phyloP scores from a whole-genome alignment of 2,329 filamentous ascomycete genomes.

The Xylariaceae sp. region DNA sequence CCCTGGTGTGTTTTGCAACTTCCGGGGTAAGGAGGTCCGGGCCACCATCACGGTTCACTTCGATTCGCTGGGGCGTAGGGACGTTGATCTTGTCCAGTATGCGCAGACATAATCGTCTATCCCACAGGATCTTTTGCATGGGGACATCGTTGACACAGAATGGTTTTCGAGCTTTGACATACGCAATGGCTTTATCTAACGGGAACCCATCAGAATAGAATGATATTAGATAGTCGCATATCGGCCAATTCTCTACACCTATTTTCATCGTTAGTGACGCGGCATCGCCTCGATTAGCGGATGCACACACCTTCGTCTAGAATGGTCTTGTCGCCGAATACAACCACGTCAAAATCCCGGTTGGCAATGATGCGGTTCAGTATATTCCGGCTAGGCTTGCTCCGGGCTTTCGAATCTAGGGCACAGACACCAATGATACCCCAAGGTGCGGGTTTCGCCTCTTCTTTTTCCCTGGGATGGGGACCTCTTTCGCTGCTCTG shows the following conservation, averaged over 20 bases:
- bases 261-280: slow-evolving; percentile 25
- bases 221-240: slow-evolving; percentile 84
- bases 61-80: slow-evolving; percentile 80
- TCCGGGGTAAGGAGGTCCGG: slow-evolving; percentile 74
- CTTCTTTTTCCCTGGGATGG: slow-evolving; percentile 54
- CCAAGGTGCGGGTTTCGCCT: slow-evolving; percentile 55
- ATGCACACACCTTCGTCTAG: slow-evolving; percentile 69
- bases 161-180: slow-evolving; percentile 86
- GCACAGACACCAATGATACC: slow-evolving; percentile 89
- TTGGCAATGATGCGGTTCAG: slow-evolving; percentile 86
- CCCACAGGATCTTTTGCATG: slow-evolving; percentile 97
- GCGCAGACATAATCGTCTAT: slow-evolving; percentile 81
- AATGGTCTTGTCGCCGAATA: slow-evolving; percentile 98
- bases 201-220: slow-evolving; percentile 99
- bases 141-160: slow-evolving; percentile 97
- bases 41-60: slow-evolving; percentile 90
- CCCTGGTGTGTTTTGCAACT: slow-evolving; percentile 72
- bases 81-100: slow-evolving; percentile 88
- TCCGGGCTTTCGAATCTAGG: slow-evolving; percentile 89
- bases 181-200: slow-evolving; percentile 92
- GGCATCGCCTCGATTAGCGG: background rate
- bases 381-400: slow-evolving; percentile 95
- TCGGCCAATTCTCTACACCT: slow-evolving; percentile 41
- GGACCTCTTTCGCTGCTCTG: slow-evolving; percentile 65
- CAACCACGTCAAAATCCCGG: slow-evolving; percentile 90